phyloP scores from a whole-genome alignment of 176 grass and related monocot species.

The Aegilops sharonensis region DNA sequence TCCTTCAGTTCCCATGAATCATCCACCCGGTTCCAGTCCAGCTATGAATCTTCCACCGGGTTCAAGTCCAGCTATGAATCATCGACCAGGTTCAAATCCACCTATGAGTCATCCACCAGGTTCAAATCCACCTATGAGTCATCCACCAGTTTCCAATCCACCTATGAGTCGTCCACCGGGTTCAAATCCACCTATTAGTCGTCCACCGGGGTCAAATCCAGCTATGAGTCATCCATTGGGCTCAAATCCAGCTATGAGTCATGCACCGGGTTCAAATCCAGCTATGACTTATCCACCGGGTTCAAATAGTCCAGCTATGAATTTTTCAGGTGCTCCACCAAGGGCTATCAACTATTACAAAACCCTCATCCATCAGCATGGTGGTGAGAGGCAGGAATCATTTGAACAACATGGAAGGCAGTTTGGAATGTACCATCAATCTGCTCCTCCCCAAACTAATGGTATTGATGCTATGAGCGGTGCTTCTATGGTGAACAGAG shows the following conservation, averaged over 20 bases:
- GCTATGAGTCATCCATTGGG: background rate
- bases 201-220: background rate
- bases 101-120: background rate
- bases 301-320: conserved; percentile 24
- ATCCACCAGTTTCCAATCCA: background rate
- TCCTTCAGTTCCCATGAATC: conserved; percentile 35
- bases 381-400: conserved; percentile 63
- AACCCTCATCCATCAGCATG: conserved; percentile 86
- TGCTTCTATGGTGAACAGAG: conserved; percentile 25
- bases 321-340: conserved; percentile 23
- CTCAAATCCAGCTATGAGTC: background rate
- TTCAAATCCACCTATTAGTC: background rate
- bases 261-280: background rate
- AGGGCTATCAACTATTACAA: conserved; percentile 74
- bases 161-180: background rate
- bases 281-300: background rate
- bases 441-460: conserved; percentile 19
- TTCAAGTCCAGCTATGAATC: background rate
- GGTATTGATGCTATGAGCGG: conserved; percentile 33
- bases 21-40: conserved; percentile 28
- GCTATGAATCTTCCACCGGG: background rate
- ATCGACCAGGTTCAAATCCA: background rate
- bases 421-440: conserved; percentile 44
- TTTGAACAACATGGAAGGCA: conserved; percentile 34
- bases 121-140: background rate